Conservation (phyloP, 768 basidiomycete species). For the Termitomyces sp. region DNA sequence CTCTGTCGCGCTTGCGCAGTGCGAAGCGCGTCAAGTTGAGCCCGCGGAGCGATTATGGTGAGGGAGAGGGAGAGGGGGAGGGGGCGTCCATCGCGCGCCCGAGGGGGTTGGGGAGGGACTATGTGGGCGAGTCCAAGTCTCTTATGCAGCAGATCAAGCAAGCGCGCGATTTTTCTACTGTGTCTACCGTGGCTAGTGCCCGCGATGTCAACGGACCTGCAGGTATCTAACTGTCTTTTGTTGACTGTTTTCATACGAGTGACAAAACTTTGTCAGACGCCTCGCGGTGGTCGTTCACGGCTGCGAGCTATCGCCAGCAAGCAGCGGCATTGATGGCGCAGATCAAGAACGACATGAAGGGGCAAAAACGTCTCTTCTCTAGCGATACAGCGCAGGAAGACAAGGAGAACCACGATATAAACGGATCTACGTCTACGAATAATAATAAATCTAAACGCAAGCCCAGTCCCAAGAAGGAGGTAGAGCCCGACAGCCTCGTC, state of each 20-base stretch:
- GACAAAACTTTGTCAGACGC: slow-evolving; percentile 6
- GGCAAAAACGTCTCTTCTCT: slow-evolving; percentile 67
- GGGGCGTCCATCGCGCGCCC: slow-evolving; percentile 45
- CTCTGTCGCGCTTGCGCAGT: slow-evolving; percentile 57
- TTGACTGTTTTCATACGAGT: neutral
- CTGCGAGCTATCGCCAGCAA: slow-evolving; percentile 66
- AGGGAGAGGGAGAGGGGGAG: slow-evolving; percentile 34
- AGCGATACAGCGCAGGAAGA: slow-evolving; percentile 50
- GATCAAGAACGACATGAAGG: slow-evolving; percentile 74
- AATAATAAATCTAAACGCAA: slow-evolving; percentile 14
- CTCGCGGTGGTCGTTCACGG: slow-evolving; percentile 40
- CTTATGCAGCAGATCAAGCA: slow-evolving; percentile 79
- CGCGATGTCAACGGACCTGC: slow-evolving; percentile 10
- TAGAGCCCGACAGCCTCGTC: slow-evolving; percentile 31
- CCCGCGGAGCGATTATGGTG: slow-evolving; percentile 53
- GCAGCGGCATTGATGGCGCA: slow-evolving; percentile 82
- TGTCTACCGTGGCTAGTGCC: slow-evolving; percentile 54
- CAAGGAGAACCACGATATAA: slow-evolving; percentile 23
- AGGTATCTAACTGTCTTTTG: slow-evolving; percentile 16
- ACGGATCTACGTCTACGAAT: slow-evolving; percentile 12
- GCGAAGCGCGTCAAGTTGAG: slow-evolving; percentile 79
- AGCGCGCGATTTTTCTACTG: slow-evolving; percentile 71
- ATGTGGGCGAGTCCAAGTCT: slow-evolving; percentile 70
- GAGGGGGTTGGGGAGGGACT: slow-evolving; percentile 48
- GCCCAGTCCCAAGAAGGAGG: slow-evolving; percentile 38